phyloP scores from a whole-genome alignment of 1,284 basidiomycete genomes.

The Ustilago esculenta region DNA sequence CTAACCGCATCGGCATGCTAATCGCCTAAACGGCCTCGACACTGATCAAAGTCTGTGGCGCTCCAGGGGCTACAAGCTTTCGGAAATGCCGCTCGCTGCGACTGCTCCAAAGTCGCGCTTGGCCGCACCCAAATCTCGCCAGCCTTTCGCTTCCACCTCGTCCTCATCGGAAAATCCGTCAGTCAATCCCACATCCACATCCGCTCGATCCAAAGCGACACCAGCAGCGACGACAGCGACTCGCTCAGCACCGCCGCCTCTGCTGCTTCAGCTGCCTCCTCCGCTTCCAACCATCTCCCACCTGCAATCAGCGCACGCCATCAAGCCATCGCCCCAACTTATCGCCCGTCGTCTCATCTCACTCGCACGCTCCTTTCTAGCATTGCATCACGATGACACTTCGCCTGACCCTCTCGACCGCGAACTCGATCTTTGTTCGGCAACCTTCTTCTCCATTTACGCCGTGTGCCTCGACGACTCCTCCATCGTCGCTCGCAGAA shows the following conservation, averaged over 20 bases:
- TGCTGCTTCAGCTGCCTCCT: constrained; percentile 25
- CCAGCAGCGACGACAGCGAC: background rate
- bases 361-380: constrained; percentile 37
- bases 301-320: constrained; percentile 11
- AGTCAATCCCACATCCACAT: constrained; percentile 19
- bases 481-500: constrained; percentile 45
- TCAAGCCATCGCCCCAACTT: constrained; percentile 17
- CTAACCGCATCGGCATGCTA: constrained; percentile 1
- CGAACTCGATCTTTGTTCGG: constrained; percentile 51
- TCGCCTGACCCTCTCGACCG: constrained; percentile 18
- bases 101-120: constrained; percentile 28
- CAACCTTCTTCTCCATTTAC: constrained; percentile 56
- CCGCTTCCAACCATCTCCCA: constrained; percentile 32
- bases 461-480: constrained; percentile 50
- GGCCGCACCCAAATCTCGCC: constrained; percentile 26
- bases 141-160: constrained; percentile 22
- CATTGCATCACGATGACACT: constrained; percentile 5
- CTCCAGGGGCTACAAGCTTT: background rate
- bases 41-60: no score
- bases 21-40: background rate
- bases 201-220: constrained; percentile 7
- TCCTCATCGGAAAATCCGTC: constrained; percentile 24
- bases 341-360: constrained; percentile 32
- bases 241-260: constrained; percentile 3
- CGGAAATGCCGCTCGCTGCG: constrained; percentile 39